Base-by-base conservation (phyloP, 2,329 filamentous ascomycete genomes). In the Colletotrichum sp. region DNA sequence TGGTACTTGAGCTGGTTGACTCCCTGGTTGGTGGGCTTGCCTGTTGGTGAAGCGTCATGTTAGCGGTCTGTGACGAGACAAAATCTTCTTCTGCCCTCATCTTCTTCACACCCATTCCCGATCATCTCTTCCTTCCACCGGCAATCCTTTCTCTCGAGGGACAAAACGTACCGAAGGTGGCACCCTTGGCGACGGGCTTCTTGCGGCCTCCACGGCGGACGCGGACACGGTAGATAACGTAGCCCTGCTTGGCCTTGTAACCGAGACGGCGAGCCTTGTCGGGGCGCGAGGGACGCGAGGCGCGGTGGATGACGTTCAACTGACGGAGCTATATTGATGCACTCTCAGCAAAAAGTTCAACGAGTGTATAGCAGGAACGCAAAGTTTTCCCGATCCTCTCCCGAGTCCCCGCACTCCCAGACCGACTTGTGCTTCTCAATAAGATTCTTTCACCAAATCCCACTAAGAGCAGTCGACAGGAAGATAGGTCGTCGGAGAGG, bases 201-300 rank as follows among this genome's bases (percentile, higher is more conserved):
- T 99, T 99, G 93, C 97, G 96, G 86, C 97, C 97, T 94, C 97
- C 97, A 89, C 97, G 96, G 88, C 97, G 95, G 84, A 99, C 97
- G 88, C 97, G 97, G 87, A 98, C 93, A 88, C 97, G 97, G 94
- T 99, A 99, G 94, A 99, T 96, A 88, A 99, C 97, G 92, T 99
- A 99, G 89, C 97, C 97, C 92, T 99, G 97, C 95, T 99, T 99
- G 92, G 98, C 97, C 95, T 99, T 99, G 95, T 99, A 99, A 85
- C 97, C 97, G 84, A 99, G 95, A 89, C 98, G 97, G 90, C 97
- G 97, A 87, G 98, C 97, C 95, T 99, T 99, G 92, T 99, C 98
- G 86, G 97, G 97, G 89, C 97, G 97, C 85, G 96, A 98, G 84
- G 97, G 97, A 85, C 96, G 96, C 85, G 96, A 98, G 87, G 97